Evolutionary conservation across 2,329 filamentous ascomycete species (phyloP).

Genomic region (Cercospora berteroae): DNA sequence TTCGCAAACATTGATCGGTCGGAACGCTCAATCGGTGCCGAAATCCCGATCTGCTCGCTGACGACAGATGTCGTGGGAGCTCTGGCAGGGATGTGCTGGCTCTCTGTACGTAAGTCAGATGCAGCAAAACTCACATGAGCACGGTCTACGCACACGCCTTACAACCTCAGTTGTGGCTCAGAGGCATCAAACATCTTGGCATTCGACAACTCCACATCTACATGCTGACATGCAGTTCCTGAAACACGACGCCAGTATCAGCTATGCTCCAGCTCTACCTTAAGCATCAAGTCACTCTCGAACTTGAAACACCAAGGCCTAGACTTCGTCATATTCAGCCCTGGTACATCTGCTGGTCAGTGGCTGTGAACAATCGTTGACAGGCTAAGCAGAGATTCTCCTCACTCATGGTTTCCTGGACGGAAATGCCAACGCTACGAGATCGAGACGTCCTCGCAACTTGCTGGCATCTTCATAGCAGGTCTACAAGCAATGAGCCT

Average conservation of each 20-base stretch:
- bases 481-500: constrained; percentile 1
- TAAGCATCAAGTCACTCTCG: neutral
- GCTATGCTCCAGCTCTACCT: neutral
- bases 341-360: neutral
- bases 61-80: neutral
- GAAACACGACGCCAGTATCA: neutral
- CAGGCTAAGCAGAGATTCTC: neutral
- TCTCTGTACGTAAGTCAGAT: neutral
- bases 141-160: neutral
- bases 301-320: neutral
- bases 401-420: neutral
- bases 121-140: neutral
- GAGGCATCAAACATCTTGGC: constrained; percentile 2
- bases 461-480: neutral
- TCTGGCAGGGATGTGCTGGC: neutral
- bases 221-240: constrained; percentile 3
- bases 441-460: neutral
- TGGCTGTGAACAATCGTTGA: neutral
- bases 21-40: neutral
- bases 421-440: neutral
- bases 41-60: neutral
- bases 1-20: neutral
- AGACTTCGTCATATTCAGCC: neutral
- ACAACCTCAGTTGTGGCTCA: constrained; percentile 11
- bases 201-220: neutral